phyloP scores from a whole-genome alignment of 306 rosid genomes.

The Sicyos baderoa region DNA sequence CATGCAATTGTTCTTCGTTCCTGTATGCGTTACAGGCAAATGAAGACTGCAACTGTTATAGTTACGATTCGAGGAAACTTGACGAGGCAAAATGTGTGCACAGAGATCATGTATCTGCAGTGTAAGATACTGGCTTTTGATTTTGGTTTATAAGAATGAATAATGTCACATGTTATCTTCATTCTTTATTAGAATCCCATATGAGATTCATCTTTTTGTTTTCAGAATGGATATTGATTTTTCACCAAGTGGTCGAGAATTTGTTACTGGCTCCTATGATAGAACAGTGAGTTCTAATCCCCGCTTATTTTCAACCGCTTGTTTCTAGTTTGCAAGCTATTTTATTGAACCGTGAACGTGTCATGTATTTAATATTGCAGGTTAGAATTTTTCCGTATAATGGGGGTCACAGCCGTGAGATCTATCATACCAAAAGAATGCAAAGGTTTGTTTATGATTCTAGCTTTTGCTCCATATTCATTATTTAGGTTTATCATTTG shows the following conservation, averaged over 20 bases:
- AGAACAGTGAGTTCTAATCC: slow-evolving; percentile 68
- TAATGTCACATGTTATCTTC: neutral
- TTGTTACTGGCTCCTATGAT: slow-evolving; percentile 96
- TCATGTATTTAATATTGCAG: slow-evolving; percentile 31
- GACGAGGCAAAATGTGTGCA: slow-evolving; percentile 80
- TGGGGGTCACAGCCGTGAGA: slow-evolving; percentile 80
- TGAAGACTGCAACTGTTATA: slow-evolving; percentile 81
- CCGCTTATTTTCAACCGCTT: neutral
- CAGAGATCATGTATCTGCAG: slow-evolving; percentile 88
- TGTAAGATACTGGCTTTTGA: slow-evolving; percentile 41
- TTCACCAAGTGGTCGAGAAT: slow-evolving; percentile 96
- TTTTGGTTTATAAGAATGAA: neutral
- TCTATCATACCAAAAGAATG: slow-evolving; percentile 91
- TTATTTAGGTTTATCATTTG: slow-evolving; percentile 3
- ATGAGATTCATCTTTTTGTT: neutral
- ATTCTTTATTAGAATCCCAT: neutral
- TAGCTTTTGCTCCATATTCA: neutral
- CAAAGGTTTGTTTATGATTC: slow-evolving; percentile 49
- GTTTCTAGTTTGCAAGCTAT: neutral
- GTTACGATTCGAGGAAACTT: slow-evolving; percentile 66
- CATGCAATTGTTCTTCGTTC: neutral
- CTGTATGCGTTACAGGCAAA: slow-evolving; percentile 55
- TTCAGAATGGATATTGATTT: slow-evolving; percentile 88
- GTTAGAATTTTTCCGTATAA: slow-evolving; percentile 60
- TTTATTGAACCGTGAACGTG: neutral